Percentiles rank a stretch among this genome's conserved stretches.
These are phyloP conservation scores for Ottelia alismoides DNA, from an alignment of 106 monocot genomes.

Conservation along the genomic window DNA sequence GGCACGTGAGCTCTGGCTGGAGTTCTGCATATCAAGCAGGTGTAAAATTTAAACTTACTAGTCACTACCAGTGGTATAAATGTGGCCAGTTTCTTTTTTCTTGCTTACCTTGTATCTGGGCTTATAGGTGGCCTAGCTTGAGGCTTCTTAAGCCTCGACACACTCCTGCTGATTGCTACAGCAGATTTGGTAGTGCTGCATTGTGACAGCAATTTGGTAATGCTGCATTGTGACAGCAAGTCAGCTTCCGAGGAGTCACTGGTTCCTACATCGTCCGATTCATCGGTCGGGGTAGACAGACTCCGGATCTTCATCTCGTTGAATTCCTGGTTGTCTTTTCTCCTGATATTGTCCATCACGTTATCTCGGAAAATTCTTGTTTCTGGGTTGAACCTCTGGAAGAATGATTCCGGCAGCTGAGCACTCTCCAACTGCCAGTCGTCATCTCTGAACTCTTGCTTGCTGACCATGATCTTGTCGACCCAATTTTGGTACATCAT, in stretches of 20 bases:
- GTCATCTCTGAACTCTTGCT: conserved; percentile 16
- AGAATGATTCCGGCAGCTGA: conserved; percentile 43
- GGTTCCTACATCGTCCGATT: conserved; percentile 70
- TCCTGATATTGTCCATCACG: conserved; percentile 11
- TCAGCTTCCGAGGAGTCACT: conserved; percentile 91
- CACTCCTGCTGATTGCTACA: conserved; percentile 2
- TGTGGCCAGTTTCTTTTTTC: too few relatives aligned
- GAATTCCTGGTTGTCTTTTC: conserved; percentile 26
- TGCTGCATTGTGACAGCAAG: conserved; percentile 48
- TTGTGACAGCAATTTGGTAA: too few relatives aligned
- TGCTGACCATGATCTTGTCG: conserved; percentile 81
- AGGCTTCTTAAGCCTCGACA: conserved; percentile 3
- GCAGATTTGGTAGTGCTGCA: conserved; percentile 1
- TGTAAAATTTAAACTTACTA: too few relatives aligned
- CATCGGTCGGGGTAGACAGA: conserved; percentile 23
- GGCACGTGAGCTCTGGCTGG: neutral
- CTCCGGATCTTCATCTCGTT: conserved; percentile 31
- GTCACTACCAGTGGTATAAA: neutral
- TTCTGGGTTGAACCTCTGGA: conserved; percentile 45
- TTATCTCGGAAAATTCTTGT: conserved; percentile 11
- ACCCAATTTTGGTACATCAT: conserved; percentile 60
- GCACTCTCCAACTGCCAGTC: conserved; percentile 38
- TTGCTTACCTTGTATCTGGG: conserved; percentile 12
- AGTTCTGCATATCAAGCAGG: conserved; percentile 2
- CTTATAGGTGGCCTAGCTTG: neutral